Percentiles rank a stretch among this genome's conserved stretches.
Evolutionary conservation across 192 early-diverging fungal species (phyloP).

Genomic region (Funneliformis geosporum): DNA sequence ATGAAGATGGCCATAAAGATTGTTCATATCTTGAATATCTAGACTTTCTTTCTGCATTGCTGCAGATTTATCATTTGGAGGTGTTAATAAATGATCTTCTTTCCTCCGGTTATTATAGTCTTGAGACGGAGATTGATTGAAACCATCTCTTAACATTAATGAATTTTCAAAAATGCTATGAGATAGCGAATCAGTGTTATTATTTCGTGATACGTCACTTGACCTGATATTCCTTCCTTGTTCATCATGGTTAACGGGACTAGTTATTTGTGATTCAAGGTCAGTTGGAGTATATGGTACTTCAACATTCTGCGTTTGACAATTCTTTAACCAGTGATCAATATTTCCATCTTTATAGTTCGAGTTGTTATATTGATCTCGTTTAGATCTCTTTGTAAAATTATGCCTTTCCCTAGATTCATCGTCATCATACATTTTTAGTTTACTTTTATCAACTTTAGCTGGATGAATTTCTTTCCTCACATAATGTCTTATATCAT

Average conservation of each 20-base stretch:
- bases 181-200: background rate
- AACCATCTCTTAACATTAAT: background rate
- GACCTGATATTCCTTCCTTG: background rate
- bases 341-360: background rate
- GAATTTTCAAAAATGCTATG: background rate
- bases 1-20: background rate
- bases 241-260: background rate
- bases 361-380: background rate
- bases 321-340: background rate
- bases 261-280: background rate
- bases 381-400: background rate
- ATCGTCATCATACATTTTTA: background rate
- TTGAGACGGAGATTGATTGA: no score
- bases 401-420: background rate
- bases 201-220: background rate
- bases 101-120: background rate
- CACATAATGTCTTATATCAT: background rate
- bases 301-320: background rate
- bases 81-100: background rate
- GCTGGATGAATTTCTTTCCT: background rate
- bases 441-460: background rate
- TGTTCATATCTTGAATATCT: background rate
- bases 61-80: background rate
- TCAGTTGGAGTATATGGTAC: background rate
- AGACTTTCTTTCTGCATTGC: background rate